Conservation (phyloP, 768 basidiomycete genomes). For the Lactifluus subvellereus region DNA sequence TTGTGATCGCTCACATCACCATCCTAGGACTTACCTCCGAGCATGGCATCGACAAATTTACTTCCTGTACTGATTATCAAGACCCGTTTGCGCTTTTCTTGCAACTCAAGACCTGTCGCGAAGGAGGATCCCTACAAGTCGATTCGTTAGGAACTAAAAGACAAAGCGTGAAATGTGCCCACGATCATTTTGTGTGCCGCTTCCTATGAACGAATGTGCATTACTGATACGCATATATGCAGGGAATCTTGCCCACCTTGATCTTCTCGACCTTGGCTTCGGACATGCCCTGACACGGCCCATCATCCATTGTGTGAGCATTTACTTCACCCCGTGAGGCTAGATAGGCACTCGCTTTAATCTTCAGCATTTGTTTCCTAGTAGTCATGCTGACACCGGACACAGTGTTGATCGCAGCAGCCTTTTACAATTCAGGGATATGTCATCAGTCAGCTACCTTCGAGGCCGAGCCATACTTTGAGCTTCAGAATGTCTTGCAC, state of each 20-base stretch:
- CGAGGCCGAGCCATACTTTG: conserved; percentile 45
- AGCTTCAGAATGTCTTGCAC: conserved; percentile 93
- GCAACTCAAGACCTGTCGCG: conserved; percentile 85
- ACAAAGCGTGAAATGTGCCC: conserved; percentile 16
- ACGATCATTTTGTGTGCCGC: conserved; percentile 85
- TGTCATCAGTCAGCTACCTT: conserved; percentile 17
- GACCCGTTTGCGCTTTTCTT: conserved; percentile 78
- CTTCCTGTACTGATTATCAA: conserved; percentile 87
- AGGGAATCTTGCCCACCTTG: conserved; percentile 46
- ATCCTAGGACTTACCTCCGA: conserved; percentile 56
- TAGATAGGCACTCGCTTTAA: conserved; percentile 55
- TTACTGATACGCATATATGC: neutral
- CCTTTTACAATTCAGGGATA: conserved; percentile 34
- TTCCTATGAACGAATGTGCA: conserved; percentile 46
- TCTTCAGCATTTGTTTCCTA: conserved; percentile 82
- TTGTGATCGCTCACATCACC: neutral
- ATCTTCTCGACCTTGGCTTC: conserved; percentile 98
- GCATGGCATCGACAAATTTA: conserved; percentile 81
- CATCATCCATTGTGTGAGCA: conserved; percentile 4
- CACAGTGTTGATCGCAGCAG: conserved; percentile 77
- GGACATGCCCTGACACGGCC: conserved; percentile 68
- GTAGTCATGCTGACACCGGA: conserved; percentile 91
- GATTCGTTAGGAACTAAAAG: conserved; percentile 2
- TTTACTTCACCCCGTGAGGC: neutral
- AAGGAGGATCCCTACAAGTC: conserved; percentile 76